phyloP scores from a whole-genome alignment of 2,329 filamentous ascomycete genomes.

The Alternaria solani region DNA sequence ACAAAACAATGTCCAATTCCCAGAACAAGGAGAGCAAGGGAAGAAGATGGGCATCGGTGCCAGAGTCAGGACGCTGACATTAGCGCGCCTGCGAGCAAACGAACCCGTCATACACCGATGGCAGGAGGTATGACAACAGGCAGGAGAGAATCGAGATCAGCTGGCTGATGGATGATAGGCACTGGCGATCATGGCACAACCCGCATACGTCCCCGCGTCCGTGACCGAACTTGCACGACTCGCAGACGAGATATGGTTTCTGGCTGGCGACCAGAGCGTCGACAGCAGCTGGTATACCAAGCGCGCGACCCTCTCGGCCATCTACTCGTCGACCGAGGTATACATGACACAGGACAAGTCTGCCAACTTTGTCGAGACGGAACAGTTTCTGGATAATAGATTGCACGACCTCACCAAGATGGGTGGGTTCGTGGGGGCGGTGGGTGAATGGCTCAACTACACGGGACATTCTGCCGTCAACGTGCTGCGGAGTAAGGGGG shows the following conservation, averaged over 20 bases:
- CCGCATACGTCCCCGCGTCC: conserved; percentile 76
- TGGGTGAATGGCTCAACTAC: conserved; percentile 83
- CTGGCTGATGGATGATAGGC: conserved; percentile 63
- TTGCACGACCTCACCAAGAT: conserved; percentile 73
- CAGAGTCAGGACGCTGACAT: conserved; percentile 75
- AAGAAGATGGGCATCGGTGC: conserved; percentile 61
- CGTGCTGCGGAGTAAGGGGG: conserved; percentile 84
- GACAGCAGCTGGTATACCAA: conserved; percentile 90
- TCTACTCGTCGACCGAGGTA: conserved; percentile 79
- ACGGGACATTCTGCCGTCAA: conserved; percentile 80
- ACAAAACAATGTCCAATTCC: conserved; percentile 57
- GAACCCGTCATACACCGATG: conserved; percentile 74
- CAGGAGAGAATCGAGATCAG: conserved; percentile 32
- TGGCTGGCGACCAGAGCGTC: conserved; percentile 81
- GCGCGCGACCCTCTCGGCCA: conserved; percentile 66
- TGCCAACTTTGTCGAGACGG: conserved; percentile 76
- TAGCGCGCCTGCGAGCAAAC: conserved; percentile 82
- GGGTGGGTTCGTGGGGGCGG: conserved; percentile 67
- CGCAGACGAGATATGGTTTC: conserved; percentile 90
- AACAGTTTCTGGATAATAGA: conserved; percentile 78
- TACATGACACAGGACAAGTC: conserved; percentile 93
- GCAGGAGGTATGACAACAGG: conserved; percentile 74
- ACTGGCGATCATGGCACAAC: conserved; percentile 87
- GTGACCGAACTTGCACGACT: conserved; percentile 80
- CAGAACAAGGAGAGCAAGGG: conserved; percentile 39